Percentiles rank a stretch among this genome's conserved stretches.
Evolutionary conservation across 2,329 filamentous ascomycete species (phyloP).

Genomic region (Neonectria ditissima): DNA sequence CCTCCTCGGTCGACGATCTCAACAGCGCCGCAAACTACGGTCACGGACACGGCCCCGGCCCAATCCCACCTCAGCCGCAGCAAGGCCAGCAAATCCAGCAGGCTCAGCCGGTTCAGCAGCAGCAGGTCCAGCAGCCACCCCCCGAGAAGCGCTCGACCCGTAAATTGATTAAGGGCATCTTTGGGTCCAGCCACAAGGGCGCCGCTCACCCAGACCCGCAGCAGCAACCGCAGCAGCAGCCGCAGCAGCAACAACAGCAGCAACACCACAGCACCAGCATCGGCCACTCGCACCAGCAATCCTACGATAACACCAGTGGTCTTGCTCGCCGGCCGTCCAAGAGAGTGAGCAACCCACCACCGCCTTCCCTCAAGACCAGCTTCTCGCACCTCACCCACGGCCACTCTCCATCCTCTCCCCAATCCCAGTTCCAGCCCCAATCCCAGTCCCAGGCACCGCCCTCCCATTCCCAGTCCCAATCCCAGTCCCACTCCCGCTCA

Average conservation of each 20-base stretch:
- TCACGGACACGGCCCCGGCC: conserved; percentile 30
- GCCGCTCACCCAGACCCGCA: conserved; percentile 33
- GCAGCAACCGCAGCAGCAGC: conserved; percentile 43
- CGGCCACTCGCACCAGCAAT: conserved; percentile 42
- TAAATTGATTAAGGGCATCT: conserved; percentile 31
- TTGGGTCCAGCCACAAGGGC: conserved; percentile 35
- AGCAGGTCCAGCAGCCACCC: conserved; percentile 1
- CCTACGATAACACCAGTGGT: conserved; percentile 63
- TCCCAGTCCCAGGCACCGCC: conserved; percentile 12
- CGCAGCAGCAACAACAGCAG: conserved; percentile 43
- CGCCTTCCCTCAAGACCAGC: conserved; percentile 57
- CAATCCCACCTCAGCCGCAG: conserved; percentile 36
- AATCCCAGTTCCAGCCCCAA: conserved; percentile 29
- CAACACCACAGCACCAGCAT: conserved; percentile 47
- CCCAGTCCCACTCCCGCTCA: conserved; percentile 27
- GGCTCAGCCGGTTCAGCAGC: conserved; percentile 52
- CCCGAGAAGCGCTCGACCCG: conserved; percentile 27
- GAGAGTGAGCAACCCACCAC: conserved; percentile 61
- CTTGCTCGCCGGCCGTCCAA: conserved; percentile 68
- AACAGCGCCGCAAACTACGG: conserved; percentile 38
- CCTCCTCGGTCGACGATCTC: conserved; percentile 58
- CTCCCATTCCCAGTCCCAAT: conserved; percentile 22
- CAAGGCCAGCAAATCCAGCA: conserved; percentile 40
- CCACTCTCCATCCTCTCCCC: conserved; percentile 30
- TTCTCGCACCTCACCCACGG: conserved; percentile 43